A percentile compares a stretch with the other conserved stretches of the same genome.
These are phyloP conservation scores for Stereum hirsutum DNA, from an alignment of 1,284 basidiomycete genomes.

Conservation along the genomic window DNA sequence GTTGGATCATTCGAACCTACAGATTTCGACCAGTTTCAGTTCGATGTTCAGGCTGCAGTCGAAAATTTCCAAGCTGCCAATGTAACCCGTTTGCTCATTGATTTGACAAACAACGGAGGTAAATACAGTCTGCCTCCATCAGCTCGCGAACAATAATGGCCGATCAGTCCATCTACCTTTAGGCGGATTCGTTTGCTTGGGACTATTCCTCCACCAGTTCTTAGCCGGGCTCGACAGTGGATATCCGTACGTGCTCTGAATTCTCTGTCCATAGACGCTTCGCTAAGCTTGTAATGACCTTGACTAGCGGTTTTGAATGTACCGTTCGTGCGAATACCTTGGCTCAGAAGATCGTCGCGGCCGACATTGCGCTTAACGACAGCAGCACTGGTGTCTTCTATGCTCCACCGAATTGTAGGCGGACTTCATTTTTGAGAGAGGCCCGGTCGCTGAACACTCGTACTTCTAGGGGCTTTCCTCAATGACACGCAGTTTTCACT, in stretches of 20 bases:
- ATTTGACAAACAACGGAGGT: slow-evolving; percentile 57
- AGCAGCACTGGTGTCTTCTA: slow-evolving; percentile 31
- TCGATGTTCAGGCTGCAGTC: slow-evolving; percentile 38
- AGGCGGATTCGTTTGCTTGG: slow-evolving; percentile 46
- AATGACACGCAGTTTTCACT: slow-evolving; percentile 39
- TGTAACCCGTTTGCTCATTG: slow-evolving; percentile 44
- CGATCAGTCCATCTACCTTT: background rate
- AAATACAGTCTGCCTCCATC: slow-evolving; percentile 3
- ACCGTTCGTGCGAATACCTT: slow-evolving; percentile 42
- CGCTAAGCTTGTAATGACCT: background rate
- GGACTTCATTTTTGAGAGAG: no score
- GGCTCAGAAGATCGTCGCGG: slow-evolving; percentile 45
- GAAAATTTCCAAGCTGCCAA: slow-evolving; percentile 36
- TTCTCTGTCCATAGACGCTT: no score
- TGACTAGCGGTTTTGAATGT: slow-evolving; percentile 42
- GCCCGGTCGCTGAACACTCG: background rate
- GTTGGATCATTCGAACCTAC: slow-evolving; percentile 48
- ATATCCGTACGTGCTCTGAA: slow-evolving; percentile 33
- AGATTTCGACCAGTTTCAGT: slow-evolving; percentile 40
- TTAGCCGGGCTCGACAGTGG: slow-evolving; percentile 40
- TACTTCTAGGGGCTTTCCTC: slow-evolving; percentile 37
- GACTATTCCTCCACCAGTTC: slow-evolving; percentile 49
- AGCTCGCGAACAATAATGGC: background rate
- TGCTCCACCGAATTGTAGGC: slow-evolving; percentile 44
- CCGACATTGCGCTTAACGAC: slow-evolving; percentile 37